Evolutionary conservation across 1,139 yeast genomes (phyloP).

Genomic region (Blastobotrys capitulatus): DNA sequence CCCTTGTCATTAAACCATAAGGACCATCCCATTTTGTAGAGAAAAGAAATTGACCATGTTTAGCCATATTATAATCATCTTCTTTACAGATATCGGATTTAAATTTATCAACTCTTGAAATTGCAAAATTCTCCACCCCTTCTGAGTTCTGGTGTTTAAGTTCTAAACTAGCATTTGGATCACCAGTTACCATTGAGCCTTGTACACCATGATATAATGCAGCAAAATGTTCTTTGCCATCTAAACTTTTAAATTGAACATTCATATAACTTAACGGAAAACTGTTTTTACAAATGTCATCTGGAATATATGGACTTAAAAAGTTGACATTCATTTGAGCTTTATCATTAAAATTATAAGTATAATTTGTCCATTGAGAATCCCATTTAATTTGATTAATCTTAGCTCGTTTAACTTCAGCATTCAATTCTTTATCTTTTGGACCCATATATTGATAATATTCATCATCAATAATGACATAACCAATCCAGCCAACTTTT

Average conservation of each 20-base stretch:
- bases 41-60: conserved; percentile 7
- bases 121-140: background rate
- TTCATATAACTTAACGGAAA: conserved; percentile 6
- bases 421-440: background rate
- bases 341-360: background rate
- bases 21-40: background rate
- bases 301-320: conserved; percentile 5
- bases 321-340: conserved; percentile 5
- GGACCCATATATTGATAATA: conserved; percentile 7
- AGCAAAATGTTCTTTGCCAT: conserved; percentile 3
- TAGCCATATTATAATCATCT: background rate
- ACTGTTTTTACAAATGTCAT: conserved; percentile 3
- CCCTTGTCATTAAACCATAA: background rate
- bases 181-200: conserved; percentile 7
- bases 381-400: conserved; percentile 2
- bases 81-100: conserved; percentile 3
- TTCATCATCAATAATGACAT: conserved; percentile 3
- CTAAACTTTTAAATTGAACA: background rate
- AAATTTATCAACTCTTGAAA: background rate
- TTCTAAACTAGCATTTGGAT: background rate
- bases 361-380: conserved; percentile 10
- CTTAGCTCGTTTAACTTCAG: background rate
- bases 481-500: conserved; percentile 8
- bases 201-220: conserved; percentile 3
- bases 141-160: background rate